Base-by-base conservation (phyloP, 148 eudicot species). In the Euryodendron excelsum region DNA sequence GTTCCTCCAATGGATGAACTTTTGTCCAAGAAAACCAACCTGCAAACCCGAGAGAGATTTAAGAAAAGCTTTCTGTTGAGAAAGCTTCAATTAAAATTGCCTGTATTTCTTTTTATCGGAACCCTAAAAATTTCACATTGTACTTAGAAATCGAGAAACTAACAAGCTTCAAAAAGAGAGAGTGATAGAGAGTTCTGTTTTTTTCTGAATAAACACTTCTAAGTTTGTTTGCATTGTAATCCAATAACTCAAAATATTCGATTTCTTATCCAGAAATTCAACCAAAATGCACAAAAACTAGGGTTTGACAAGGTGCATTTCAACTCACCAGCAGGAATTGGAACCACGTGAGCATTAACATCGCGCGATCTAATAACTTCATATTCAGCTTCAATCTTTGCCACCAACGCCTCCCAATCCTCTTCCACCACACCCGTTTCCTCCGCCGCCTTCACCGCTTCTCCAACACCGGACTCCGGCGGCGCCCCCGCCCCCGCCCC, bases 21-120 rank as follows among this genome's bases (percentile, higher is more conserved):
- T 81, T 84, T 34, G 86, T 86, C 99, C 99, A 96, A 47, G 93
- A 93, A 87, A 93, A 96, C 99, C 99, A 96, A 84, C 98, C 99
- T 96, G 78, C 67, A 88, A 17, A 62, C 37, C 25, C 0, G 61
- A 39, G n/a, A 64, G 37, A 69, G 47, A 45, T 17, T n/a, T 39
- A 4, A n/a, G 7, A 37, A 56, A 13, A 73, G 33, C 12, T 33
- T 56, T 73, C 44, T 13, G 18, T 21, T 14, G 66, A 37, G 34
- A 39, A 37, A 55, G 17, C 64, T 73, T 36, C 18, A 73, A 34
- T 21, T 17, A 56, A 27, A 68, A 39, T 3, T 21, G 18, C 11
- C 15, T 31, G 15, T n/a, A 34, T 27, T 61, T 15, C n/a, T n/a
- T 37, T 5, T 33, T 15, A 62, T 45, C 39, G 47, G 69, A 61